phyloP scores from a whole-genome alignment of 768 basidiomycete species.

The Panaeolus papilionaceus region DNA sequence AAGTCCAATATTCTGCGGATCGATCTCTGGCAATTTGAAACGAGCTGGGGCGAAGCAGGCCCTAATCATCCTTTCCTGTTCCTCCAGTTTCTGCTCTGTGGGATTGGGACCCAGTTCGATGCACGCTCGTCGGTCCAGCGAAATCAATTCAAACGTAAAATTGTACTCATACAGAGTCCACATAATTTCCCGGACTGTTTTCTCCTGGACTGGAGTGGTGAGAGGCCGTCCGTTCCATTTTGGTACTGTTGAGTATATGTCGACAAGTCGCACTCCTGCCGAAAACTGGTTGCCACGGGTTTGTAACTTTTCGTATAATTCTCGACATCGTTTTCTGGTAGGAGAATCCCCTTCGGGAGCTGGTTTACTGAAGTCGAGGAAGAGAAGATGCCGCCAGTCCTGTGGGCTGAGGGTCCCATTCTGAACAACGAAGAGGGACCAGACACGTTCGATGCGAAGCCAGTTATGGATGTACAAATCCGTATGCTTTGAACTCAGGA shows the following conservation, averaged over 20 bases:
- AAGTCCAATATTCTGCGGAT: slow-evolving; percentile 13
- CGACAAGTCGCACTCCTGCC: neutral
- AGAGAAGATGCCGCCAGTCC: neutral
- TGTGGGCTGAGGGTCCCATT: neutral
- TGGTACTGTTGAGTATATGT: neutral
- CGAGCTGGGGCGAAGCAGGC: neutral
- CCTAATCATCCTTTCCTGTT: slow-evolving; percentile 2
- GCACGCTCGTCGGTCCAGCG: slow-evolving; percentile 16
- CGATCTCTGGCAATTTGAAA: slow-evolving; percentile 9
- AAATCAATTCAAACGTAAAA: slow-evolving; percentile 4
- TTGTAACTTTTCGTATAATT: neutral
- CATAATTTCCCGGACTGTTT: slow-evolving; percentile 6
- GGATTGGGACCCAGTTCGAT: neutral
- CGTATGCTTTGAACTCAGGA: neutral
- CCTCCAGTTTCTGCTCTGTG: slow-evolving; percentile 3
- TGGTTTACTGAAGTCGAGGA: neutral
- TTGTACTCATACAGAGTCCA: slow-evolving; percentile 16
- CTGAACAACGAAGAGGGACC: neutral
- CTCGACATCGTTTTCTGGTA: neutral
- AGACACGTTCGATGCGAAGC: neutral
- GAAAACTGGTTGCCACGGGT: neutral
- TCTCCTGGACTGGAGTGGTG: neutral
- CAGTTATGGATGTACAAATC: neutral
- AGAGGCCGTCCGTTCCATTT: neutral
- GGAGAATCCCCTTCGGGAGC: neutral